Conservation (phyloP, 2,329 filamentous ascomycete genomes). For the Monosporascus sp. region DNA sequence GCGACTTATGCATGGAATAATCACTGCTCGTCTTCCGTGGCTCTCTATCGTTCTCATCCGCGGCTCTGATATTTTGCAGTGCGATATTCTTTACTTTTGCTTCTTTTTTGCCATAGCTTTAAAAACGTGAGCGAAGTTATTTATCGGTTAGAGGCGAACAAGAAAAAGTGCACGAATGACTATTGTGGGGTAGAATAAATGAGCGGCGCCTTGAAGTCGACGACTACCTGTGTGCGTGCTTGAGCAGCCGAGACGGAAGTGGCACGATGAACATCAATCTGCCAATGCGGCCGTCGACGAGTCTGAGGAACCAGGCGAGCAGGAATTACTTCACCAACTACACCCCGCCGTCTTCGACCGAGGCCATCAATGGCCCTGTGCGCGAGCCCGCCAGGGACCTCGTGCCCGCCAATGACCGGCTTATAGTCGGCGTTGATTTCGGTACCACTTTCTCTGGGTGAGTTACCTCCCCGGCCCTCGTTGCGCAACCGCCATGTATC, state of each 20-base stretch:
- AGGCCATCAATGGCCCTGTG: slow-evolving; percentile 58
- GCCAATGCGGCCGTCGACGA: slow-evolving; percentile 42
- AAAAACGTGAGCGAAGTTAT: not conserved
- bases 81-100: not conserved
- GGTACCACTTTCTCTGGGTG: slow-evolving; percentile 79
- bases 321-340: slow-evolving; percentile 52
- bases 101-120: not conserved
- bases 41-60: too few relatives aligned
- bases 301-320: slow-evolving; percentile 49
- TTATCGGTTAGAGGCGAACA: too few relatives aligned
- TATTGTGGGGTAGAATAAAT: too few relatives aligned
- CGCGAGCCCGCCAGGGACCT: slow-evolving; percentile 50
- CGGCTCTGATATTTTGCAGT: not conserved
- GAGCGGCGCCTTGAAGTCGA: too few relatives aligned
- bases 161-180: too few relatives aligned
- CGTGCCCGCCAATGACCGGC: slow-evolving; percentile 50
- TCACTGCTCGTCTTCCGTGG: too few relatives aligned
- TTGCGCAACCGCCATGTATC: not conserved
- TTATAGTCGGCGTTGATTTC: slow-evolving; percentile 77
- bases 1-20: too few relatives aligned
- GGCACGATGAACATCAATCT: slow-evolving; percentile 44
- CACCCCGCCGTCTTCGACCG: slow-evolving; percentile 50
- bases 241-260: too few relatives aligned
- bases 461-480: slow-evolving; percentile 25
- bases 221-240: too few relatives aligned